Percentiles rank a stretch among this genome's conserved stretches.
These are phyloP conservation scores for Byssothecium circinans DNA, from an alignment of 2,329 filamentous ascomycete species.

Conservation along the genomic window DNA sequence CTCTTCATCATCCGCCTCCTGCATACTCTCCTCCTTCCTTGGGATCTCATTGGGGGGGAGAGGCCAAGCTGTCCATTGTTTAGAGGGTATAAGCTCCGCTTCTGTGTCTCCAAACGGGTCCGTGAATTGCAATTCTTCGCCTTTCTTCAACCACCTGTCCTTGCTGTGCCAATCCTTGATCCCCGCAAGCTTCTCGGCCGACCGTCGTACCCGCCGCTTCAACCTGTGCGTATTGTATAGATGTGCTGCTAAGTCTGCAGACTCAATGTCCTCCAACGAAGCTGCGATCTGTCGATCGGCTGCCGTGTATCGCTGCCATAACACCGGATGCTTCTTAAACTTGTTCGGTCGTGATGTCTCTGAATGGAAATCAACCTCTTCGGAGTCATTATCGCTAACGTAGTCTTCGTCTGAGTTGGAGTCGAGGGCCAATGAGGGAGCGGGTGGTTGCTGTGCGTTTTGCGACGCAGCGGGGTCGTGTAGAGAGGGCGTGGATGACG, in stretches of 20 bases:
- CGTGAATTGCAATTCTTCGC: slow-evolving; percentile 28
- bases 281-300: slow-evolving; percentile 64
- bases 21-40: slow-evolving; percentile 52
- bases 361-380: slow-evolving; percentile 10
- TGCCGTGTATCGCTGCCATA: slow-evolving; percentile 66
- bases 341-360: slow-evolving; percentile 60
- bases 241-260: slow-evolving; percentile 71
- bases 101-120: slow-evolving; percentile 31
- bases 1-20: slow-evolving; percentile 45
- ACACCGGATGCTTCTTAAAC: slow-evolving; percentile 67
- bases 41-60: slow-evolving; percentile 65
- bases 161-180: slow-evolving; percentile 45
- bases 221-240: slow-evolving; percentile 77
- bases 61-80: slow-evolving; percentile 85
- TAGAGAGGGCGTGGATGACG: neutral
- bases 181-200: slow-evolving; percentile 13
- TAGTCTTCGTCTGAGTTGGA: slow-evolving; percentile 5
- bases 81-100: slow-evolving; percentile 50
- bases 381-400: slow-evolving; percentile 18
- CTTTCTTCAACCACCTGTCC: slow-evolving; percentile 43
- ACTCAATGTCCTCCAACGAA: slow-evolving; percentile 64
- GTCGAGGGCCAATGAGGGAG: neutral
- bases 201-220: slow-evolving; percentile 52
- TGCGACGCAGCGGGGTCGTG: slow-evolving; percentile 8
- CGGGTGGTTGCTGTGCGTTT: slow-evolving; percentile 12